These are phyloP conservation scores for Pleurotus eryngii DNA, from an alignment of 768 basidiomycete genomes.

Conservation along the genomic window DNA sequence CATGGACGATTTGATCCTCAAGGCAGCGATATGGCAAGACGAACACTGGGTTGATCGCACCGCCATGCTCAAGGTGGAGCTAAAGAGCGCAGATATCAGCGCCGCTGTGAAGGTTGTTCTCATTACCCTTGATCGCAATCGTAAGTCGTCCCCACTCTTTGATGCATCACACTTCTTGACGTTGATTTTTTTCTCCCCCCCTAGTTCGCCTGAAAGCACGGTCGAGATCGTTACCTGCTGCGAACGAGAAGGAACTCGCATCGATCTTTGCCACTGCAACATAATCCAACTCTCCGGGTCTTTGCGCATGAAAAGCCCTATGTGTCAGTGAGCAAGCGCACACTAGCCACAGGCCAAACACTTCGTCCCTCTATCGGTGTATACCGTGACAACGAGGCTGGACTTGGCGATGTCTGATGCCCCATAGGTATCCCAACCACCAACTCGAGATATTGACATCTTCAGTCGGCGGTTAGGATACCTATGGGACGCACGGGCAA, in stretches of 20 bases:
- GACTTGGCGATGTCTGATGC: neutral
- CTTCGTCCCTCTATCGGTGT: neutral
- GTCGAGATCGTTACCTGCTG: constrained; percentile 79
- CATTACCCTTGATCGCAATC: constrained; percentile 88
- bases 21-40: constrained; percentile 90
- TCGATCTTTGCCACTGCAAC: constrained; percentile 41
- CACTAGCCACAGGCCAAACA: neutral
- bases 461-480: neutral
- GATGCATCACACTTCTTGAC: constrained; percentile 2
- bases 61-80: constrained; percentile 51
- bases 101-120: constrained; percentile 79
- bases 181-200: constrained; percentile 11
- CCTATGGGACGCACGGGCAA: neutral
- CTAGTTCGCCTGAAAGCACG: constrained; percentile 89
- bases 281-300: neutral
- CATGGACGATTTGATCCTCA: constrained; percentile 95
- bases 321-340: neutral
- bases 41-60: constrained; percentile 91
- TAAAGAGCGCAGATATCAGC: constrained; percentile 32
- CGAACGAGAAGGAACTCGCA: constrained; percentile 83
- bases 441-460: neutral
- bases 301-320: neutral
- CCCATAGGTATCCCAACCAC: neutral
- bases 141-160: constrained; percentile 42
- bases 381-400: neutral